These are phyloP conservation scores for Aspergillus hortae DNA, from an alignment of 2,329 filamentous ascomycete genomes.

Conservation along the genomic window DNA sequence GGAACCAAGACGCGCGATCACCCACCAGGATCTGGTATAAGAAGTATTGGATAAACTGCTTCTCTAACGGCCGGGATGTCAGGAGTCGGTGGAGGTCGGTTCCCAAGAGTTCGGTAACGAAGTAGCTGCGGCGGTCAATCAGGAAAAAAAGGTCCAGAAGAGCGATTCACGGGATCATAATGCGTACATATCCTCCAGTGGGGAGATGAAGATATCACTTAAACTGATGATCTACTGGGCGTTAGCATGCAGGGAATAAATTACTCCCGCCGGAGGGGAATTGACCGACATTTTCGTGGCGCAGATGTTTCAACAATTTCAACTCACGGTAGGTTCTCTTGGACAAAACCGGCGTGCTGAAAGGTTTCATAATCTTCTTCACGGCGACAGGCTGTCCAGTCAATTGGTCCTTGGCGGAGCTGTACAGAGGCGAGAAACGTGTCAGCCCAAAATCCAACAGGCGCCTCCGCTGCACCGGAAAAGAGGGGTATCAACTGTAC, in stretches of 20 bases:
- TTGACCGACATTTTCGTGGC: constrained; percentile 82
- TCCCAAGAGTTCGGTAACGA: constrained; percentile 94
- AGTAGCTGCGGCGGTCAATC: constrained; percentile 63
- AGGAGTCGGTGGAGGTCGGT: constrained; percentile 94
- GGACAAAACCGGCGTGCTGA: constrained; percentile 96
- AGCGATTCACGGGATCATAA: constrained; percentile 25
- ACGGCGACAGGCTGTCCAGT: constrained; percentile 95
- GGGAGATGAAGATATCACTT: constrained; percentile 99
- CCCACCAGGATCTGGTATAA: constrained; percentile 96
- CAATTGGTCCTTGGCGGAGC: constrained; percentile 96
- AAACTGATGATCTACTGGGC: constrained; percentile 79
- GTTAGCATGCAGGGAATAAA: constrained; percentile 13
- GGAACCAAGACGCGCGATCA: constrained; percentile 12
- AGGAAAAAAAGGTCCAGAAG: not conserved
- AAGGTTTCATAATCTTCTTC: constrained; percentile 99
- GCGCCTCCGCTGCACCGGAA: constrained; percentile 7
- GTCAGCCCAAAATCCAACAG: constrained; percentile 11
- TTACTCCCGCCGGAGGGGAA: not conserved
- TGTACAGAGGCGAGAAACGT: constrained; percentile 36
- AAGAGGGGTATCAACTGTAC: constrained; percentile 51
- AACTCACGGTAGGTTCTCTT: constrained; percentile 97
- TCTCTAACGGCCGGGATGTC: constrained; percentile 92
- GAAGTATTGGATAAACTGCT: constrained; percentile 99
- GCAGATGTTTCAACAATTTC: constrained; percentile 93
- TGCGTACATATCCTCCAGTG: constrained; percentile 89